These are phyloP conservation scores for Trifolium dubium DNA, from an alignment of 306 rosid species.

Conservation along the genomic window DNA sequence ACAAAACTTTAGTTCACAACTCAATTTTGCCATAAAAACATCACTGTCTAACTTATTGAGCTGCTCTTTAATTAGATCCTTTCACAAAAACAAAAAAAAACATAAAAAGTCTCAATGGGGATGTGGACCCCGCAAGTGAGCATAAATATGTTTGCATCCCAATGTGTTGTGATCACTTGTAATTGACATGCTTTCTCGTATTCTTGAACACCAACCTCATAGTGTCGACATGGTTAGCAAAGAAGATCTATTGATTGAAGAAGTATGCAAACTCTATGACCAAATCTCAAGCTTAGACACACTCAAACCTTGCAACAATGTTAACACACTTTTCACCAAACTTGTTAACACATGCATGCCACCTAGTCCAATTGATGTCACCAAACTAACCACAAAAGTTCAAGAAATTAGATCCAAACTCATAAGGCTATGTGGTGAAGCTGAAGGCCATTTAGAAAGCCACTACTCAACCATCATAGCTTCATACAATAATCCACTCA, in stretches of 20 bases:
- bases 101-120: too few relatives aligned
- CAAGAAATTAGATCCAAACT: conserved; percentile 22
- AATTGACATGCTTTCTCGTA: background rate
- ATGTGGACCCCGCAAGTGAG: background rate
- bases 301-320: conserved; percentile 25
- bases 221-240: conserved; percentile 28
- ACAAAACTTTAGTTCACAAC: too few relatives aligned
- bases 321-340: conserved; percentile 17
- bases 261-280: background rate
- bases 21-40: too few relatives aligned
- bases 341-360: conserved; percentile 29
- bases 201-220: background rate
- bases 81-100: too few relatives aligned
- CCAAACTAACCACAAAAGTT: conserved; percentile 5
- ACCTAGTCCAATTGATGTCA: conserved; percentile 1
- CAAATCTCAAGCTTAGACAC: conserved; percentile 15
- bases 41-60: too few relatives aligned
- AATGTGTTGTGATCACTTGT: background rate
- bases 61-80: too few relatives aligned
- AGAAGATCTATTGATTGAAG: conserved; percentile 14
- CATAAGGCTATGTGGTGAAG: conserved; percentile 19
- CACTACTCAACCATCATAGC: conserved; percentile 29
- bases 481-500: conserved; percentile 1
- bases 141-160: background rate
- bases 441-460: conserved; percentile 25